Evolutionary conservation across 192 early-diverging fungal species (phyloP), one percentile per base, ranked within the genome.

Genomic region (Umbelopsis vinacea): DNA sequence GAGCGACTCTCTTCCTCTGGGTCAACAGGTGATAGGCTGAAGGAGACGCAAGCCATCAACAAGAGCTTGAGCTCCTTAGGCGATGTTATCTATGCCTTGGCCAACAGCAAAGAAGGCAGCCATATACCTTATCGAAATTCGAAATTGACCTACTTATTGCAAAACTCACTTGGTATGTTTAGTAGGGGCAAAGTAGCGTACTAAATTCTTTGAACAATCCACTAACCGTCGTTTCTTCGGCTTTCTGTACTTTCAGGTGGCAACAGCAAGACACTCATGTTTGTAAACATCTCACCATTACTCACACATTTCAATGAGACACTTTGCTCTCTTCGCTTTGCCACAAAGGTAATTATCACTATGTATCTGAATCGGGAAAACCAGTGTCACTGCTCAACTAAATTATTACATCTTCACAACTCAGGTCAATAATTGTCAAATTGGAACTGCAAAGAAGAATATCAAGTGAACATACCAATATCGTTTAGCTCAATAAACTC

Each of bases 251-350:
- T 35, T 26, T 22, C 68, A 76, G 92, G 93, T 46, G 97, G 97
- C 19, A 98, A 97, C 72, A 92, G 91, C 76, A 99, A 99, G 80
- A 97, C 96, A 11, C 86, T 98, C 21, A 99, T 99, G 97, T 97
- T 99, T 91, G 97, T 99, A 17, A 97, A 97, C 67, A 87, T 99
- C 38, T 92, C 89, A 22, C 97, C 97, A n/a, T 77, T 93, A 53
- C 74, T 85, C n/a, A 78, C 81, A 48, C 93, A 89, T 79, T 86
- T 95, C 46, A 82, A 85, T 38, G 97, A 99, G 77, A 96, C 92
- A 15, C 81, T 97, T 45, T 95, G 92, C 76, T 95, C 94, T 19
- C 85, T 98, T 55, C 85, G 95, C 55, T 98, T 98, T 88, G 97
- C 97, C 9, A 95, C 94, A 46, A 97, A 97, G 88, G 97, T 96